Evolutionary conservation across 768 basidiomycete genomes (phyloP), one percentile per base, ranked within the genome.

Genomic region (Leccinum arenicola): DNA sequence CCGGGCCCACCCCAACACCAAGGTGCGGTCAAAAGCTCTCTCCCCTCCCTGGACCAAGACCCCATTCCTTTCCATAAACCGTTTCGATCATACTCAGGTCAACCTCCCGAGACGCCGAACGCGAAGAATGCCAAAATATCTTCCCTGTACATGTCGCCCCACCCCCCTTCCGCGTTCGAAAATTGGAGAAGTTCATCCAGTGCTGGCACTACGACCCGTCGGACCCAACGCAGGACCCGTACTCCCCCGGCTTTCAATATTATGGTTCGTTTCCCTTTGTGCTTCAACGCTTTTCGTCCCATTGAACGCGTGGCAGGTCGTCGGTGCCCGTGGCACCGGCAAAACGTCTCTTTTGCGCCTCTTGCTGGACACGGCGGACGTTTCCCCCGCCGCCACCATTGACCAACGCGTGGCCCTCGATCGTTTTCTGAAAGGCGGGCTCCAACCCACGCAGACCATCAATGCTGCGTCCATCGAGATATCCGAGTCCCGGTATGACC

Each of bases 21-120:
- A 82, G 88, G 87, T 85, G 87, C 88, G 78, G 77, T 81, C 63
- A 86, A 83, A 80, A 82, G 80, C 69, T 87, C 85, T 73, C 80
- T 89, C 70, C 78, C 81, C 68, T 78, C 78, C 59, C 65, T 73
- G 74, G 76, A 80, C 70, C 74, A 74, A 57, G 70, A 74, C 71
- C 77, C 86, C 67, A 87, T 88, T 73, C 80, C 85, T 65, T 92
- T 91, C 81, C 89, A 93, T 74, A 89, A 88, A 83, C 91, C 91
- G 50, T 91, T 90, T 80, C 82, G 87, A 60, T 58, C 64, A 55
- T 58, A 66, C 74, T 79, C 79, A 71, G 79, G 75, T 65, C 71
- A 76, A 50, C 71, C 62, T 6, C 47, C 62, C 54, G 72, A 67
- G 50, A 54, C 55, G 6, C 55, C 63, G 23, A 52, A 61, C 33